A percentile compares a stretch with the other conserved stretches of the same genome.
These are phyloP conservation scores for Diaporthe citri DNA, from an alignment of 2,329 filamentous ascomycete species.

Conservation along the genomic window DNA sequence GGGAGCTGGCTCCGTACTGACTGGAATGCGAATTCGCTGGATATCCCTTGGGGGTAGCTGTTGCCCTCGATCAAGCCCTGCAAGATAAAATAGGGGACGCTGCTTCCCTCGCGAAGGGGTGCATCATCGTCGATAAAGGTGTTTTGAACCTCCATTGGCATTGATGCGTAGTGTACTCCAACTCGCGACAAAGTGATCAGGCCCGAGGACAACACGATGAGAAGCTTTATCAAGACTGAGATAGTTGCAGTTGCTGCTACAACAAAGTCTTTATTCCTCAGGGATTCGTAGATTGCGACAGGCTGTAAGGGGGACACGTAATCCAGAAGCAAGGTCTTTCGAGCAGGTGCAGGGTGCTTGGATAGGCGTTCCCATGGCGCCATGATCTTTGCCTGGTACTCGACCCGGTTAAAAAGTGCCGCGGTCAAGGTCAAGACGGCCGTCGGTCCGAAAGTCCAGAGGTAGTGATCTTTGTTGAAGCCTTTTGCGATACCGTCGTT, in stretches of 20 bases:
- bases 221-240: constrained; percentile 49
- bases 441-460: constrained; percentile 54
- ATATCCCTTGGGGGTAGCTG: constrained; percentile 50
- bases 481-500: not conserved
- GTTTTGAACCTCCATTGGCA: constrained; percentile 45
- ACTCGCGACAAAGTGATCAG: constrained; percentile 51
- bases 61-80: constrained; percentile 47
- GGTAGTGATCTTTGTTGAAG: constrained; percentile 44
- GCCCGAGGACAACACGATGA: constrained; percentile 53
- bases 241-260: constrained; percentile 47
- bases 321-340: constrained; percentile 53
- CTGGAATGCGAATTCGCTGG: constrained; percentile 51
- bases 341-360: constrained; percentile 46
- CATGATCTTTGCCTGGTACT: constrained; percentile 53
- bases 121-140: constrained; percentile 47
- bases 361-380: constrained; percentile 55
- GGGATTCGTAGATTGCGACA: constrained; percentile 46
- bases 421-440: constrained; percentile 51
- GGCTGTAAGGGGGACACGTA: constrained; percentile 46
- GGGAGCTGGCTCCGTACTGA: constrained; percentile 47
- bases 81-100: constrained; percentile 42
- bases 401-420: constrained; percentile 52
- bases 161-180: constrained; percentile 43
- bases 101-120: constrained; percentile 31
- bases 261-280: constrained; percentile 51